Conservation (phyloP, 805 yeast species). For the Yamadazyma laniorum region DNA sequence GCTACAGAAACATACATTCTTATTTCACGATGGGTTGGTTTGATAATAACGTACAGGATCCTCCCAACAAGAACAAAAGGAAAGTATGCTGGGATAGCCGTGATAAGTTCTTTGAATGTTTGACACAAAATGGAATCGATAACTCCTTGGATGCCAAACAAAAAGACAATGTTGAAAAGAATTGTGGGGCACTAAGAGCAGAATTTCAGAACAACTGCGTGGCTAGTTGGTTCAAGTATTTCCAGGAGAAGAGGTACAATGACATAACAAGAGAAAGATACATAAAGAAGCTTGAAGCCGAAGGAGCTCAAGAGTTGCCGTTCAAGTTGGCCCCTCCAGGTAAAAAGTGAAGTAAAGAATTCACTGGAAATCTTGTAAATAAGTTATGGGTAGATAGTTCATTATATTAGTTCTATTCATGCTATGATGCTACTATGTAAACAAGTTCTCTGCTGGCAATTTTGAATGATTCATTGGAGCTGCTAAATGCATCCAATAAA, state of each 20-base stretch:
- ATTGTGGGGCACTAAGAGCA: conserved; percentile 58
- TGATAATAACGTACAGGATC: conserved; percentile 13
- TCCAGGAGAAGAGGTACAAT: conserved; percentile 83
- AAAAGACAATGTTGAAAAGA: conserved; percentile 44
- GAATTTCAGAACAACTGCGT: conserved; percentile 75
- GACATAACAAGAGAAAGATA: conserved; percentile 70
- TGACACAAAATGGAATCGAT: conserved; percentile 63
- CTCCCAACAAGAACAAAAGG: conserved; percentile 67
- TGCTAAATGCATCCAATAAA: conserved; percentile 25
- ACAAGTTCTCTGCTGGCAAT: conserved; percentile 32
- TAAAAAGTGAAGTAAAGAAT: conserved; percentile 3
- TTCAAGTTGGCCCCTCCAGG: conserved; percentile 23
- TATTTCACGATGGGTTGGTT: conserved; percentile 13
- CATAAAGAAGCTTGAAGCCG: conserved; percentile 66
- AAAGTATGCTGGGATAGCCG: conserved; percentile 88
- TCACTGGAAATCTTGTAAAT: no score
- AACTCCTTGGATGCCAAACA: conserved; percentile 63
- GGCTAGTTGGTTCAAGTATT: conserved; percentile 82
- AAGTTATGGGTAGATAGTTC: no score
- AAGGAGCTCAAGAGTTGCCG: conserved; percentile 52
- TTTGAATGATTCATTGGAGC: conserved; percentile 15
- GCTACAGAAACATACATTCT: no score
- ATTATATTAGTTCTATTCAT: not conserved
- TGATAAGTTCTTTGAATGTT: conserved; percentile 72
- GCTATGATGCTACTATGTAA: conserved; percentile 20